Evolutionary conservation across 176 grass and related monocot genomes (phyloP), one percentile per base, ranked within the genome.

Genomic region (Thinopyrum elongatum): DNA sequence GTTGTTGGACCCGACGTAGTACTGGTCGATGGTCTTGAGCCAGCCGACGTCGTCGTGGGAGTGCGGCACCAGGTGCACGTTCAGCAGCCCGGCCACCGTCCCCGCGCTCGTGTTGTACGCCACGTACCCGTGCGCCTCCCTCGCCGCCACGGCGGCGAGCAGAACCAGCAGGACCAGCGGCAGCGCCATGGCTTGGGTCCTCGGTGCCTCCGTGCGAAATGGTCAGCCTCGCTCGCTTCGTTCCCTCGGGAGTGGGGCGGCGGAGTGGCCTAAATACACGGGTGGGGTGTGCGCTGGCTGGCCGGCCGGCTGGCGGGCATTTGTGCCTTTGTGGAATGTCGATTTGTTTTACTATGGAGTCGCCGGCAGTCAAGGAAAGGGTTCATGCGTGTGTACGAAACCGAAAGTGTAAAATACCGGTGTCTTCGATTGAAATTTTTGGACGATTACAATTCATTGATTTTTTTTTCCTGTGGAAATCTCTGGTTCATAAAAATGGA

Each of bases 21-120:
- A 97, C 92, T 97, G 95, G 84, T 97, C 95, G 30, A 97, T 29
- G 34, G 95, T 97, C 92, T 97, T 97, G 77, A 97, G 90, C 95
- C 95, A 97, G n/a, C 95, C 95, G 25, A 97, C 95, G 84, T 97
- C 95, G 82, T 97, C 95, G 64, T 97, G 95, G 3, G 90, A 87
- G 86, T 97, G 95, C 74, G 95, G 82, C 73, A 97, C 95, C 68
- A 97, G 59, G 87, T 97, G 90, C 86, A 97, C 95, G 84, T 90
- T 97, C n/a, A 97, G 86, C 87, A 93, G 91, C 55, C 85, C 89
- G 0, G 10, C 66, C 60, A 22, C 89, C 42, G 63, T 69, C 35
- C 93, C 90, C 27, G 83, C 19, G 36, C 63, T 91, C 21, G 88
- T 85, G 86, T 94, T 94, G 81, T 88, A 93, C 26, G 67, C 9